These are phyloP conservation scores for Cerioporus squamosus DNA, from an alignment of 1,284 basidiomycete species.

Conservation along the genomic window DNA sequence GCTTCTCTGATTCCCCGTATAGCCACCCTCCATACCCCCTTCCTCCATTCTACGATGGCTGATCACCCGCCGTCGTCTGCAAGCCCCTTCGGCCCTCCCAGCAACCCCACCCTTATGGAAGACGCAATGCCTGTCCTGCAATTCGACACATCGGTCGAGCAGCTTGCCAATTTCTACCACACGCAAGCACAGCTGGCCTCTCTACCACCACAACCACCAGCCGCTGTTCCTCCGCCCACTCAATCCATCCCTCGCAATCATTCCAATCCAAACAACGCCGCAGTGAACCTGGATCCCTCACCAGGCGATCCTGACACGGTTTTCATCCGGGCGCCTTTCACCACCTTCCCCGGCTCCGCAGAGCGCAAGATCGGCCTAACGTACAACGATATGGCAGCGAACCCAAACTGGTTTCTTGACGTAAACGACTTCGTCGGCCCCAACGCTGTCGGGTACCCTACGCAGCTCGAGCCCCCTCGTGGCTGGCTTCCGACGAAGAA, in stretches of 20 bases:
- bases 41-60: slow-evolving; percentile 21
- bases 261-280: slow-evolving; percentile 37
- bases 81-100: slow-evolving; percentile 18
- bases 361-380: slow-evolving; percentile 67
- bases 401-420: slow-evolving; percentile 79
- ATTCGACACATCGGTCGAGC: slow-evolving; percentile 1
- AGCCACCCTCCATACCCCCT: neutral
- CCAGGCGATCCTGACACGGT: slow-evolving; percentile 60
- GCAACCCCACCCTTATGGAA: slow-evolving; percentile 1
- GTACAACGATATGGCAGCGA: slow-evolving; percentile 67
- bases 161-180: neutral
- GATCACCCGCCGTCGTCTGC: slow-evolving; percentile 25
- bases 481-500: slow-evolving; percentile 81
- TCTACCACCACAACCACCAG: slow-evolving; percentile 51
- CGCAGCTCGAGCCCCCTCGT: slow-evolving; percentile 75
- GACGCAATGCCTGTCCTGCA: slow-evolving; percentile 5
- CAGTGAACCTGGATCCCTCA: slow-evolving; percentile 67
- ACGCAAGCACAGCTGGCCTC: slow-evolving; percentile 50
- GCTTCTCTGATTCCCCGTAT: neutral
- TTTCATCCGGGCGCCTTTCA: slow-evolving; percentile 76
- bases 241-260: slow-evolving; percentile 32
- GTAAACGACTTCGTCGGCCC: slow-evolving; percentile 64
- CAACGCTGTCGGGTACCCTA: slow-evolving; percentile 65
- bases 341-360: slow-evolving; percentile 61
- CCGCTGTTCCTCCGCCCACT: slow-evolving; percentile 34